These are phyloP conservation scores for Leptographium flavum DNA, from an alignment of 2,329 filamentous ascomycete genomes.

Conservation along the genomic window DNA sequence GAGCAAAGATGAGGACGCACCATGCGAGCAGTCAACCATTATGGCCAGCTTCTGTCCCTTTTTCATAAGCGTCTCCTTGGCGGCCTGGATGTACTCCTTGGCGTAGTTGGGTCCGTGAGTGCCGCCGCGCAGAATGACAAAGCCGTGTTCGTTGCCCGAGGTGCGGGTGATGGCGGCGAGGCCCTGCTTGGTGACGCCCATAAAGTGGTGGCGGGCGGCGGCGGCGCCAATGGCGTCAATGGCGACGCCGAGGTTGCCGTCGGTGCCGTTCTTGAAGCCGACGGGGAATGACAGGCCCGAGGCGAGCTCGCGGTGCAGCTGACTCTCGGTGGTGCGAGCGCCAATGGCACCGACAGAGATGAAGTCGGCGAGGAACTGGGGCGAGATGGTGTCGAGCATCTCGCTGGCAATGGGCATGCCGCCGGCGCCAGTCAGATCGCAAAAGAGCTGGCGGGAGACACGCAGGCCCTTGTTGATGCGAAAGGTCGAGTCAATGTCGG, in stretches of 20 bases:
- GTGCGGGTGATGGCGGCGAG: slow-evolving; percentile 91
- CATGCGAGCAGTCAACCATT: slow-evolving; percentile 98
- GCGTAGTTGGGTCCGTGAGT: slow-evolving; percentile 91
- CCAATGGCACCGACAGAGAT: slow-evolving; percentile 94
- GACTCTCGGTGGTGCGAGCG: slow-evolving; percentile 88
- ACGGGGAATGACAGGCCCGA: slow-evolving; percentile 94
- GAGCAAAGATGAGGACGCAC: slow-evolving; percentile 30
- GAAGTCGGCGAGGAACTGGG: slow-evolving; percentile 91
- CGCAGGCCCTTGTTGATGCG: slow-evolving; percentile 98
- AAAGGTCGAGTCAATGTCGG: slow-evolving; percentile 92
- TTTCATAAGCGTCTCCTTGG: slow-evolving; percentile 61
- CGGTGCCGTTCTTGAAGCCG: slow-evolving; percentile 98
- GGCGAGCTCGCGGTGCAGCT: slow-evolving; percentile 90
- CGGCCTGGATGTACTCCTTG: slow-evolving; percentile 63
- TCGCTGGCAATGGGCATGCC: slow-evolving; percentile 95
- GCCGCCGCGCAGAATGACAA: slow-evolving; percentile 87
- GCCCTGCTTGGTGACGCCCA: slow-evolving; percentile 96
- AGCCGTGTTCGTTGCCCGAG: slow-evolving; percentile 88
- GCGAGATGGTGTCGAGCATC: slow-evolving; percentile 98
- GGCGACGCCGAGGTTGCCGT: slow-evolving; percentile 77
- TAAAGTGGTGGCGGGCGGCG: slow-evolving; percentile 83
- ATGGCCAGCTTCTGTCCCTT: slow-evolving; percentile 79
- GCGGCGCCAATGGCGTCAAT: slow-evolving; percentile 91
- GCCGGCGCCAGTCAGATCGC: slow-evolving; percentile 70
- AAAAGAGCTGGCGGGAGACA: slow-evolving; percentile 84